Conservation (phyloP, 495 filamentous ascomycete genomes). For the Parmelia sp. region DNA sequence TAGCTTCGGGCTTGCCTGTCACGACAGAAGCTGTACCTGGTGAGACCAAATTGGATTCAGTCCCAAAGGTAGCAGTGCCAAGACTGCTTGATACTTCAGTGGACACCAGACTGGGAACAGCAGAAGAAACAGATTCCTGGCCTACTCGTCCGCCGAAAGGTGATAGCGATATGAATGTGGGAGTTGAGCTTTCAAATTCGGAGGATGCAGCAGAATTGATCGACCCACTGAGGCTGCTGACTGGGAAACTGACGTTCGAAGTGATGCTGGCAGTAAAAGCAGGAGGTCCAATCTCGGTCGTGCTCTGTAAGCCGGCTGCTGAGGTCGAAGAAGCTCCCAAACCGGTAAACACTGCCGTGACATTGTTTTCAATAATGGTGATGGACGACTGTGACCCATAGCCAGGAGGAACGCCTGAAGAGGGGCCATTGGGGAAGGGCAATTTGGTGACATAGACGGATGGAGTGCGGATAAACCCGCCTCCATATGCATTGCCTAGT, state of each 20-base stretch:
- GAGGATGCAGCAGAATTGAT: background rate
- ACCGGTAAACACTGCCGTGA: background rate
- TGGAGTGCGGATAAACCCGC: conserved; percentile 26
- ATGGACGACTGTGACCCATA: conserved; percentile 19
- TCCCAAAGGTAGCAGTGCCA: background rate
- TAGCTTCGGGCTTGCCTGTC: background rate
- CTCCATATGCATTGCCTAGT: conserved; percentile 29
- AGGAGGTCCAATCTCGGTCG: background rate
- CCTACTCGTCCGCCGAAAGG: conserved; percentile 2
- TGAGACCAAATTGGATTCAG: background rate
- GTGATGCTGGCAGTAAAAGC: background rate
- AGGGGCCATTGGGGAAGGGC: conserved; percentile 14
- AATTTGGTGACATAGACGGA: conserved; percentile 23
- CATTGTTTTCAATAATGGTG: background rate
- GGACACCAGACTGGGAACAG: background rate
- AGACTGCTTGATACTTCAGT: background rate
- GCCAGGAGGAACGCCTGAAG: conserved; percentile 24
- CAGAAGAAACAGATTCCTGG: background rate
- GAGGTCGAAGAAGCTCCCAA: background rate
- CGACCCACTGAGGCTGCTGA: background rate
- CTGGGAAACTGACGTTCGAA: background rate
- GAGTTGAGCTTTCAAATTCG: background rate
- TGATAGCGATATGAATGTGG: conserved; percentile 1
- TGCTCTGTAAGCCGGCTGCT: background rate
- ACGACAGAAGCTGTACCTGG: background rate